A percentile compares a stretch with the other conserved stretches of the same genome.
These are phyloP conservation scores for Boletus coccyginus DNA, from an alignment of 768 basidiomycete genomes.

Conservation along the genomic window DNA sequence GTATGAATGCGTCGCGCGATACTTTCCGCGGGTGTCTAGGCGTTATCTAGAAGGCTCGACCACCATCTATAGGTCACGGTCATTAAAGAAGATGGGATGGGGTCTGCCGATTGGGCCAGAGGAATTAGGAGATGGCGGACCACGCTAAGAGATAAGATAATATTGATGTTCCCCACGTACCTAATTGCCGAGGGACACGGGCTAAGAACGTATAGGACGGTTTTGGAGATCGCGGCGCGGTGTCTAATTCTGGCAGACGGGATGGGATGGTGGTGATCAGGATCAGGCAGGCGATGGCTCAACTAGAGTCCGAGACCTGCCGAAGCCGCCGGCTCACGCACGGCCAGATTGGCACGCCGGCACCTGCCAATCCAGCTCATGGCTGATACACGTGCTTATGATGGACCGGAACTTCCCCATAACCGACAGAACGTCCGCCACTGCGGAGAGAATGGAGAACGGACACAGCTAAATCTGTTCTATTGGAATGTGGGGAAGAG, in stretches of 20 bases:
- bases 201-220: conserved; percentile 2
- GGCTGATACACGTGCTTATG: conserved; percentile 1
- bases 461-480: not conserved
- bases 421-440: not conserved
- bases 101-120: not conserved
- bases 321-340: not conserved
- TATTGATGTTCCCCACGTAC: not conserved
- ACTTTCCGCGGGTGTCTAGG: not conserved
- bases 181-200: conserved; percentile 16
- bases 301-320: not conserved
- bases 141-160: conserved; percentile 21
- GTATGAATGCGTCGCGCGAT: conserved; percentile 1
- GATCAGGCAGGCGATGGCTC: not conserved
- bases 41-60: not conserved
- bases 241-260: not conserved
- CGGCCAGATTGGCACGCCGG: not conserved
- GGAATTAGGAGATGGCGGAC: not conserved
- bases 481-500: conserved; percentile 1
- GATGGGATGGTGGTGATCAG: not conserved
- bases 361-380: not conserved
- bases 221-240: not conserved
- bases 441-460: not conserved
- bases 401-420: not conserved
- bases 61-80: conserved; percentile 13
- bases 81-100: conserved; percentile 10